Evolutionary conservation across 2,329 filamentous ascomycete genomes (phyloP).

Genomic region (Tolypocladium nubicola): DNA sequence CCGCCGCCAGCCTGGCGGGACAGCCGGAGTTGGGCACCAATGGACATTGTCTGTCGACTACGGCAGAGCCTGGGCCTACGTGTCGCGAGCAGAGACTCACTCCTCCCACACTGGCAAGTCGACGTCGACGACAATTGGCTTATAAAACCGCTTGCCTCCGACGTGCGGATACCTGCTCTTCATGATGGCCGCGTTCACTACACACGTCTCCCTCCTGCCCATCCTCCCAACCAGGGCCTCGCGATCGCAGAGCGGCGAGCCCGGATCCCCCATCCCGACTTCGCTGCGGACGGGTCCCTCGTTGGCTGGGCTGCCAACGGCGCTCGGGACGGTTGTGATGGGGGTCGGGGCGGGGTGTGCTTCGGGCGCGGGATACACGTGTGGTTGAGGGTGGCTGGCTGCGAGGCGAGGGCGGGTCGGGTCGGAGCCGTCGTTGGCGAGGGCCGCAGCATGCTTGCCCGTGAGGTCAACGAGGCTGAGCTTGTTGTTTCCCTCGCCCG

Average conservation of each 20-base stretch:
- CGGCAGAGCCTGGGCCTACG: no score
- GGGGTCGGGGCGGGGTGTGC: background rate
- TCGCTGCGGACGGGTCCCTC: constrained; percentile 1
- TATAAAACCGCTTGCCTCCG: constrained; percentile 56
- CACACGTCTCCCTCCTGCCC: constrained; percentile 56
- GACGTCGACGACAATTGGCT: constrained; percentile 76
- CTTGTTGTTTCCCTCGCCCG: constrained; percentile 42
- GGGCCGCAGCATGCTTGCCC: constrained; percentile 23
- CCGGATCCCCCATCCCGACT: constrained; percentile 9
- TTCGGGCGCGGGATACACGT: background rate
- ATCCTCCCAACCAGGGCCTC: constrained; percentile 28
- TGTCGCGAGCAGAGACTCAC: background rate
- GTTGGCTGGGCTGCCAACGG: background rate
- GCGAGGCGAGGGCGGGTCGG: constrained; percentile 1
- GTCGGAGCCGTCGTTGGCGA: constrained; percentile 37
- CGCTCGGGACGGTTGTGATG: background rate
- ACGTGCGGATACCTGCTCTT: constrained; percentile 54
- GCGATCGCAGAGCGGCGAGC: constrained; percentile 29
- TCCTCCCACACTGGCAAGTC: constrained; percentile 47
- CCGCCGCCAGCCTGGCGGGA: no score
- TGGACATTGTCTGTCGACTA: no score
- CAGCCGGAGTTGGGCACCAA: no score
- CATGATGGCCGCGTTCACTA: constrained; percentile 72
- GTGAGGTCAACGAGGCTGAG: constrained; percentile 54
- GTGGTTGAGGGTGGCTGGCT: background rate